phyloP scores from a whole-genome alignment of 139 green algal species.

The Asterochloris erici region DNA sequence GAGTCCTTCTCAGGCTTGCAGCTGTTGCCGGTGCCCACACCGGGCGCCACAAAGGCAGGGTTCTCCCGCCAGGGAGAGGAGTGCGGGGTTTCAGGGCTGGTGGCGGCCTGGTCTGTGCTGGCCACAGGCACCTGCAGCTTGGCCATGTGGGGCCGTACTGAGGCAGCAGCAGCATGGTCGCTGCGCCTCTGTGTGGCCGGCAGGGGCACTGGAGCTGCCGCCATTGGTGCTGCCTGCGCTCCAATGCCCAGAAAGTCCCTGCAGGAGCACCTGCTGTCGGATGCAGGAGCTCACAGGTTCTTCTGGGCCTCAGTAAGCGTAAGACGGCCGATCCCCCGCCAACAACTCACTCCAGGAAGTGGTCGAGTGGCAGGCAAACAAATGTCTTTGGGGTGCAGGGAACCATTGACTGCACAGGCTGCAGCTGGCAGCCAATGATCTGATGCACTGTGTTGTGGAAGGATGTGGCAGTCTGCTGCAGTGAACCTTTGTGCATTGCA shows the following conservation, averaged over 20 bases:
- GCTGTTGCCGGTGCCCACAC: neutral
- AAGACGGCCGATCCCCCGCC: neutral
- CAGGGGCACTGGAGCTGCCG: neutral
- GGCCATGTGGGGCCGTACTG: neutral
- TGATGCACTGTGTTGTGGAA: no score
- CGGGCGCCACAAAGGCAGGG: conserved; percentile 6
- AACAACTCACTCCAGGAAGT: neutral
- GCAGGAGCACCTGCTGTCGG: neutral
- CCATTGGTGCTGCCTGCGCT: neutral
- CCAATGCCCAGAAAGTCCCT: conserved; percentile 13
- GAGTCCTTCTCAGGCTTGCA: no score
- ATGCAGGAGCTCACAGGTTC: no score
- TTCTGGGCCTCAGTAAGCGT: neutral
- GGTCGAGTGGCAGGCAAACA: neutral
- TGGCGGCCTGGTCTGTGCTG: neutral
- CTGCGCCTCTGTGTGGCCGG: neutral
- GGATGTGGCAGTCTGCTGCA: no score
- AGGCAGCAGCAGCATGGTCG: neutral
- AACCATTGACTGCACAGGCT: neutral
- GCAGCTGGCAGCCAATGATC: neutral
- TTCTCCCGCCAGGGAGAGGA: conserved; percentile 14
- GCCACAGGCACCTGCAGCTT: neutral
- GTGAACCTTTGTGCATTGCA: no score
- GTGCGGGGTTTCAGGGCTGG: neutral
- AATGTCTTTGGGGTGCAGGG: neutral